Base-by-base conservation (phyloP, 108 stramenopile genomes). In the Bacterosira constricta region DNA sequence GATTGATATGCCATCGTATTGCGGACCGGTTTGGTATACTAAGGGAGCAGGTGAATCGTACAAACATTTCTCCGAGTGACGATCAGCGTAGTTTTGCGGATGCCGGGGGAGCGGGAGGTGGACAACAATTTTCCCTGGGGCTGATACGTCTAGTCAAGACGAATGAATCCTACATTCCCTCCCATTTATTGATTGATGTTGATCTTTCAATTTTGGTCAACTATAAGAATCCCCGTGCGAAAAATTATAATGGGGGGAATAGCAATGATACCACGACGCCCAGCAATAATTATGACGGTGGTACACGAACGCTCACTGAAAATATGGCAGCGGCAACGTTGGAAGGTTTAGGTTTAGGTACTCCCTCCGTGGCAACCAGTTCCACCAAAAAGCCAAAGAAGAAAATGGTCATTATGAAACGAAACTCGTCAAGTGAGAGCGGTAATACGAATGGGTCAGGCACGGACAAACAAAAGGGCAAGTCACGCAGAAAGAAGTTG, bases 1-100 rank as follows among this genome's bases (percentile, higher is more conserved):
- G 97, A 45, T 80, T 89, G 23, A 69, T 94, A 52, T 51, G 94
- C 39, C 95, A 97, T 79, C 94, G 97, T 23, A 79, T 97, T 44
- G 91, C 91, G 21, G 93, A 94, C 79, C 85, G 97, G 8, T 97
- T 97, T 66, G 49, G 69, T 39, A 91, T 97, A 66, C 45, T 81
- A 25, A 77, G 95, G 29, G 90, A 92, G 59, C 73, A 84, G 10
- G 75, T 75, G 13, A 61, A 46, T 8, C 54, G 55, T 31, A 26
- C 50, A 7, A 65, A 56, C 29, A 18, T 56, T 32, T 10, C 46
- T 13, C 25, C 36, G n/a, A 36, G n/a, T 18, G 18, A 32, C 15
- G 26, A 44, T 31, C 27, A 58, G 18, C 32, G 51, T 10, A 46
- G 63, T 35, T 31, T 58, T 46, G 45, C 60, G 13, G 61, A 63